These are phyloP conservation scores for Apiotrichum brassicae DNA, from an alignment of 1,284 basidiomycete genomes.

Conservation along the genomic window DNA sequence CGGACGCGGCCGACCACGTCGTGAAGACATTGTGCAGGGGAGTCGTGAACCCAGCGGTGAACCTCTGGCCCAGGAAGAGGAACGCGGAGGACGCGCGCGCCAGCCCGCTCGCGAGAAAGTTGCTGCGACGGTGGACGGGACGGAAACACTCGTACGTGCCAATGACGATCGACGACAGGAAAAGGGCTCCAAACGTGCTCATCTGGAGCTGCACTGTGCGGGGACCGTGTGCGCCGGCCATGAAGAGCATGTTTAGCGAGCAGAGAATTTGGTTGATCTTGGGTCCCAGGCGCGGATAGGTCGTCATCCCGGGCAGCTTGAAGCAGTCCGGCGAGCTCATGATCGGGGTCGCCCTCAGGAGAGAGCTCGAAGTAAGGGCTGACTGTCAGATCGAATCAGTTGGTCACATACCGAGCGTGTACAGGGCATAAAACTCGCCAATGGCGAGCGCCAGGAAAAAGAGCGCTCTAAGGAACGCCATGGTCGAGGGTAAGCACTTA, in stretches of 20 bases:
- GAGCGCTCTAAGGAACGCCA: not conserved
- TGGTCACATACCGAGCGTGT: not conserved
- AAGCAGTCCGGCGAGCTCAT: conserved; percentile 4
- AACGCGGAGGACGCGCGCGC: conserved; percentile 6
- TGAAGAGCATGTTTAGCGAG: conserved; percentile 9
- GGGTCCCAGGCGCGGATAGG: not conserved
- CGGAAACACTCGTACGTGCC: conserved; percentile 10
- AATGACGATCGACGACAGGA: conserved; percentile 1
- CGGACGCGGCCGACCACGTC: not conserved
- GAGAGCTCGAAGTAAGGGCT: not conserved
- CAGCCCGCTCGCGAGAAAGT: not conserved
- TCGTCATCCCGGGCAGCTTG: not conserved
- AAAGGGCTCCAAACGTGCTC: conserved; percentile 5
- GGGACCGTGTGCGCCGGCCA: not conserved
- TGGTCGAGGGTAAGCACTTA: no score
- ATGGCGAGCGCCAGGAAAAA: not conserved
- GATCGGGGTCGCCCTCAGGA: not conserved
- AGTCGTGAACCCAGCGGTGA: conserved; percentile 8
- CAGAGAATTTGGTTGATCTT: conserved; percentile 7
- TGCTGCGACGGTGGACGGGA: conserved; percentile 1
- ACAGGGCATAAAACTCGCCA: not conserved
- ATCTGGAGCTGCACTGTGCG: conserved; percentile 3
- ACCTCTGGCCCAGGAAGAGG: conserved; percentile 8
- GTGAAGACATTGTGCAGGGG: conserved; percentile 6
- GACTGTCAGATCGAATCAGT: not conserved